Evolutionary conservation across 768 basidiomycete species (phyloP), one percentile per base, ranked within the genome.

Genomic region (Tulasnella calospora): DNA sequence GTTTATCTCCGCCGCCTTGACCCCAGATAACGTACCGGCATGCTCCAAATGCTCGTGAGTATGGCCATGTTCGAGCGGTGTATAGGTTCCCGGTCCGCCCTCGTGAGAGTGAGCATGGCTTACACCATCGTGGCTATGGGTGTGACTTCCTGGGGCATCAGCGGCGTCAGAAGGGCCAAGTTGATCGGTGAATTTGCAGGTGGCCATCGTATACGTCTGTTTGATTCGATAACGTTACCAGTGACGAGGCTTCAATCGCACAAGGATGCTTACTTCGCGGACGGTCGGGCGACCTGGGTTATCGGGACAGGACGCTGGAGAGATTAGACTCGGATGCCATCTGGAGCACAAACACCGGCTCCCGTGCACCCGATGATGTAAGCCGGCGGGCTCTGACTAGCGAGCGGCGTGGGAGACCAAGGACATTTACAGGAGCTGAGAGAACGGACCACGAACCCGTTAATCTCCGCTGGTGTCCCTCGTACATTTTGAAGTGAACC

Each of bases 41-140:
- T 98, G 88, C 76, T 98, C 95, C 71, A 97, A 87, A 82, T 94
- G 91, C 80, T 98, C 97, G 83, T 98, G 97, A 0, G 95, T 95
- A 82, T 98, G 97, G 5, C 96, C 96, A 82, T 98, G 96, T 75
- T 96, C 95, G 88, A 13, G 83, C 82, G 7, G 83, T 2, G 61
- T 84, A 12, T 70, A 33, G 19, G 80, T 81, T 23, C 85, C 89
- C 81, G 90, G 90, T 71, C 88, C 87, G 80, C 92, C 91, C 15
- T 84, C 85, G 72, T 88, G 86, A 17, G 82, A 61, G 10, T 80
- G 83, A 19, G 82, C 85, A 67, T 82, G 67, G 57, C 80, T 71
- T 21, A 79, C 84, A 77, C 82, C 83, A 75, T 86, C 89, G 82
- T 94, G 92, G 15, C 88, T 85, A 82, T 91, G 90, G 3, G 83